Base-by-base conservation (phyloP, 2,329 filamentous ascomycete genomes). In the Acrodontium crateriforme region DNA sequence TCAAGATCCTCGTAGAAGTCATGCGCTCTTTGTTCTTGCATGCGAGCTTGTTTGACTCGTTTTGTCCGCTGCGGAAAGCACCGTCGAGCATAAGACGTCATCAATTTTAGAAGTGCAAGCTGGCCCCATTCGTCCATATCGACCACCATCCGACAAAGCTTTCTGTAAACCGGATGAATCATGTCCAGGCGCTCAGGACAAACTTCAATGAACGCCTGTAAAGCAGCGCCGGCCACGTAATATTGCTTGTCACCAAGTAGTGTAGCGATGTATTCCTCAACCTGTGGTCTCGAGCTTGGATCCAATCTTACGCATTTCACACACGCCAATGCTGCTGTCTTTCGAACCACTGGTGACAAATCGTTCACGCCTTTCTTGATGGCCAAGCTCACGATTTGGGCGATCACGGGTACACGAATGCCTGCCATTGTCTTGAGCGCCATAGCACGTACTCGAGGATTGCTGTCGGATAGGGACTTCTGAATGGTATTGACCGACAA, bases 51-150 rank as follows among this genome's bases (percentile, higher is more conserved):
- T 22, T 63, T 71, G 2, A 67, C 57, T 39, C 64, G 73, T 39
- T 63, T 63, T 6, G 63, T 78, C 49, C 69, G 68, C 30, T 67
- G 65, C 0, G 89, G 85, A 43, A 98, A 98, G 53, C 83, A 94
- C 49, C 71, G 79, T 30, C 89, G 72, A 2, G 81, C 74, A 53
- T 98, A 98, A 13, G 74, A 62, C 2, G 79, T 77, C 71, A 95
- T 76, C 39, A 98, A 62, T 20, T 74, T 70, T 42, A 98, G 50
- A 3, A 80, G 80, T 2, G 83, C 78, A 29, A 95, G 55, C 56
- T 98, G 89, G 22, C 84, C 80, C 89, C 89, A 98, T 57, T 98
- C 89, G 48, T 98, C 89, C 89, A 98, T 98, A 50, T 98, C 89
- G 14, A 94, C 83, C 28, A 95, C 60, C 61, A 94, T 93, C 53